These are phyloP conservation scores for Saturnispora sanitii DNA, from an alignment of 805 yeast species.

Conservation along the genomic window DNA sequence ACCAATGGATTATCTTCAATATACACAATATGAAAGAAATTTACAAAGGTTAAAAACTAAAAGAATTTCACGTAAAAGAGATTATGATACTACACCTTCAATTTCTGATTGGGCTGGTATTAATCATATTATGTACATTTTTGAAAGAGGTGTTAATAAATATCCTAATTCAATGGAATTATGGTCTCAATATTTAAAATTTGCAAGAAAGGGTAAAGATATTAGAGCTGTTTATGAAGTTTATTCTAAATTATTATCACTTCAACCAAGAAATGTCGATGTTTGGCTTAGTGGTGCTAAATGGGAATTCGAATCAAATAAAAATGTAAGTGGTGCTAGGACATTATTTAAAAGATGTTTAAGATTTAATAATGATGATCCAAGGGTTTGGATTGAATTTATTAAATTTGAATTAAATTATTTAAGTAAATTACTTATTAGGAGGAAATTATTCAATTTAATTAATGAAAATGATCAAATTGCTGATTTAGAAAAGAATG, in stretches of 20 bases:
- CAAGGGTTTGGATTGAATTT: conserved; percentile 73
- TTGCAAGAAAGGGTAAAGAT: conserved; percentile 56
- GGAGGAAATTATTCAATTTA: conserved; percentile 75
- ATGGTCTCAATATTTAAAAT: conserved; percentile 71
- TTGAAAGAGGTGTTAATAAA: conserved; percentile 69
- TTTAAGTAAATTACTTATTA: conserved; percentile 69
- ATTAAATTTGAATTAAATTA: conserved; percentile 82
- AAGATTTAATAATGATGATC: conserved; percentile 68
- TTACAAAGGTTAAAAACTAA: conserved; percentile 70
- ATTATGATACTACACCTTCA: conserved; percentile 50
- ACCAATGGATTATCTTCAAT: conserved; percentile 66
- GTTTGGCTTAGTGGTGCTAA: conserved; percentile 95
- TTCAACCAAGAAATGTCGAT: conserved; percentile 85
- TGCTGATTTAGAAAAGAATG: conserved; percentile 34
- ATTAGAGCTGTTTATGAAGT: conserved; percentile 65
- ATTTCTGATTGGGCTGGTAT: conserved; percentile 82
- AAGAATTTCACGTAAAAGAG: conserved; percentile 52
- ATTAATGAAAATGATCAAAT: conserved; percentile 63
- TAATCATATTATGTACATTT: conserved; percentile 71
- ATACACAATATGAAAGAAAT: conserved; percentile 70
- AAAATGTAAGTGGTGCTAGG: conserved; percentile 83
- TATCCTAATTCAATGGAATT: conserved; percentile 68
- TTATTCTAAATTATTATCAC: conserved; percentile 65
- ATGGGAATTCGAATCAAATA: conserved; percentile 82
- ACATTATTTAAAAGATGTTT: conserved; percentile 75